Percentiles rank a stretch among this genome's conserved stretches.
Evolutionary conservation across 768 basidiomycete genomes (phyloP).

Genomic region (Chalciporus piperatus): DNA sequence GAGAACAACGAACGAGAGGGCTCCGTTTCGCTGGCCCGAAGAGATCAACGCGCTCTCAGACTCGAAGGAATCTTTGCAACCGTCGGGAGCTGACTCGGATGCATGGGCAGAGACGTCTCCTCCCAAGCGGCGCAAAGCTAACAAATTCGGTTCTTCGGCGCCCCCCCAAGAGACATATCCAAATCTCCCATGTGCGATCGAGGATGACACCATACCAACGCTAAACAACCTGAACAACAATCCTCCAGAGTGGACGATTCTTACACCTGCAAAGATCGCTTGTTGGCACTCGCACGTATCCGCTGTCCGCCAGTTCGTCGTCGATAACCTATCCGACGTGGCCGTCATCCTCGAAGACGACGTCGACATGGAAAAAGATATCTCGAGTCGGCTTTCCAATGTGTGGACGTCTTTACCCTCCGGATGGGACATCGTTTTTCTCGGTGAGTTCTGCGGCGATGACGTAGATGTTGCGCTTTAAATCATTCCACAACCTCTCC

Average conservation of each 20-base stretch:
- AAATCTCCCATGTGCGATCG: slow-evolving; percentile 42
- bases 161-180: slow-evolving; percentile 15
- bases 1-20: background rate
- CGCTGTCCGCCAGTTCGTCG: slow-evolving; percentile 44
- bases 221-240: slow-evolving; percentile 35
- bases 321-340: slow-evolving; percentile 31
- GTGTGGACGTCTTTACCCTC: slow-evolving; percentile 54
- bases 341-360: slow-evolving; percentile 75
- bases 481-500: background rate
- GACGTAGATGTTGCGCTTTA: background rate
- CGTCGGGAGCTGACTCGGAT: slow-evolving; percentile 25
- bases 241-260: slow-evolving; percentile 46
- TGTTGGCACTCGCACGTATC: slow-evolving; percentile 71
- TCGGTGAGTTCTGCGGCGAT: slow-evolving; percentile 44
- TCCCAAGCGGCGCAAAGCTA: background rate
- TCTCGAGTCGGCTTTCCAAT: slow-evolving; percentile 37
- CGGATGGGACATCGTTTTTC: slow-evolving; percentile 72
- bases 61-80: slow-evolving; percentile 4
- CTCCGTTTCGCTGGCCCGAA: slow-evolving; percentile 39
- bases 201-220: slow-evolving; percentile 37
- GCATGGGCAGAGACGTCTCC: slow-evolving; percentile 12
- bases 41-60: slow-evolving; percentile 30
- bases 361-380: slow-evolving; percentile 71
- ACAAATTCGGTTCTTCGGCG: background rate
- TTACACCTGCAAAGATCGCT: slow-evolving; percentile 60